Conservation (phyloP, 2,329 filamentous ascomycete species). For the Neofusicoccum parvum region DNA sequence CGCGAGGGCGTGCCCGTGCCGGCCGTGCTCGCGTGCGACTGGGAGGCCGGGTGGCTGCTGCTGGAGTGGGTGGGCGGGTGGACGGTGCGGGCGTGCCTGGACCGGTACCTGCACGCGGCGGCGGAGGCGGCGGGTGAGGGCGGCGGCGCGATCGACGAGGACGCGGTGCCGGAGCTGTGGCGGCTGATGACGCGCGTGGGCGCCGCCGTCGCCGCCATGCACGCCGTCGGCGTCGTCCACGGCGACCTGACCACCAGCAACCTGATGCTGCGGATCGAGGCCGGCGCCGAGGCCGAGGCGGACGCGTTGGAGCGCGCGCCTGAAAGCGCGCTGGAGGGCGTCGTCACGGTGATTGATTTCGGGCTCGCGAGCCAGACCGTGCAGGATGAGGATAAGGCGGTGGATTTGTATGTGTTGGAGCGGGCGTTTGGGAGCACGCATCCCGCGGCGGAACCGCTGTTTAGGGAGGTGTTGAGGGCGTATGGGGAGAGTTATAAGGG, state of each 20-base stretch:
- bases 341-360: constrained; percentile 92
- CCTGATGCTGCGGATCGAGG: constrained; percentile 69
- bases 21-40: constrained; percentile 71
- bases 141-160: not conserved
- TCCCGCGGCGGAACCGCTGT: constrained; percentile 78
- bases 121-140: not conserved
- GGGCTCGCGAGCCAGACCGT: constrained; percentile 80
- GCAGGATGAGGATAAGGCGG: constrained; percentile 89
- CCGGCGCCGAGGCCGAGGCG: not conserved
- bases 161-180: constrained; percentile 45
- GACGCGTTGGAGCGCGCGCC: not conserved
- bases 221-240: constrained; percentile 84
- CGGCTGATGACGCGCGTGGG: constrained; percentile 73
- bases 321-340: constrained; percentile 57
- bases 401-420: constrained; percentile 95
- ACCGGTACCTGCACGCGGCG: constrained; percentile 16
- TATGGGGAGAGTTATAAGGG: constrained; percentile 78
- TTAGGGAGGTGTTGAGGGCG: constrained; percentile 70
- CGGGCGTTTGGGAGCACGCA: constrained; percentile 94
- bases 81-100: constrained; percentile 21
- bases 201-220: constrained; percentile 70
- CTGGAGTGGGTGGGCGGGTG: constrained; percentile 20
- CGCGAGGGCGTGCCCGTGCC: constrained; percentile 82
- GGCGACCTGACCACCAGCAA: constrained; percentile 98
- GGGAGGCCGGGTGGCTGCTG: constrained; percentile 44